These are phyloP conservation scores for Coleophoma eucalyptorum DNA, from an alignment of 2,329 filamentous ascomycete species.

Conservation along the genomic window DNA sequence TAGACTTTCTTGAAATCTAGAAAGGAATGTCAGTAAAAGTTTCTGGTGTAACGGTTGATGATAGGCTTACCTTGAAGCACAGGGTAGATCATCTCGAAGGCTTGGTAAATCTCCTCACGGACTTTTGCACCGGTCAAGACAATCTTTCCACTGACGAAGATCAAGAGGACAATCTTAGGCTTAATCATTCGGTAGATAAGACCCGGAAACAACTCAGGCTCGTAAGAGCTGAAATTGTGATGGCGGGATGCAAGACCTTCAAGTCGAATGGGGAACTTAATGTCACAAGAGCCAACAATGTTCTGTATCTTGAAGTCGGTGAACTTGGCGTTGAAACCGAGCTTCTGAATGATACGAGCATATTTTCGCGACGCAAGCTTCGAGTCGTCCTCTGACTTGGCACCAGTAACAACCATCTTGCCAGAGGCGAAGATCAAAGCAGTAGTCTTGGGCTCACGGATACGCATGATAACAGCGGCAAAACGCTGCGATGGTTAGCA, in stretches of 20 bases:
- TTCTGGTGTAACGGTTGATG: not conserved
- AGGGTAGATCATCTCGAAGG: constrained; percentile 96
- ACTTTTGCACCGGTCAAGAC: constrained; percentile 97
- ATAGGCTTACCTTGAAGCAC: constrained; percentile 73
- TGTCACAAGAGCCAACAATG: constrained; percentile 97
- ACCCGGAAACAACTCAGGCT: constrained; percentile 97
- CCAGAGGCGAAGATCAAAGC: constrained; percentile 96
- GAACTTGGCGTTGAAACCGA: constrained; percentile 99
- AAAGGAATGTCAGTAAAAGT: constrained; percentile 7
- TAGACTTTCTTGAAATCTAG: constrained; percentile 32
- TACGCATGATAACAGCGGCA: constrained; percentile 98
- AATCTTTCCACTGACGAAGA: constrained; percentile 98
- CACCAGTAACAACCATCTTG: constrained; percentile 99
- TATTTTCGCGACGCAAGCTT: constrained; percentile 97
- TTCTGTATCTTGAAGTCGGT: constrained; percentile 99
- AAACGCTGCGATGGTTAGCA: constrained; percentile 69
- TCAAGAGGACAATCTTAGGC: constrained; percentile 96
- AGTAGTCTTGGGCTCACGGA: constrained; percentile 97
- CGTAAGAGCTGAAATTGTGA: constrained; percentile 99
- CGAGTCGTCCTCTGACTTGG: constrained; percentile 96
- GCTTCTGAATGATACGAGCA: constrained; percentile 98
- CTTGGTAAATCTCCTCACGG: constrained; percentile 95
- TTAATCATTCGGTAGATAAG: constrained; percentile 99
- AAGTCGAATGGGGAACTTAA: constrained; percentile 97
- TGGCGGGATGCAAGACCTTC: constrained; percentile 95